Percentiles rank a stretch among this genome's conserved stretches.
These are phyloP conservation scores for Aureobasidium sp. DNA, from an alignment of 2,329 filamentous ascomycete species.

Conservation along the genomic window DNA sequence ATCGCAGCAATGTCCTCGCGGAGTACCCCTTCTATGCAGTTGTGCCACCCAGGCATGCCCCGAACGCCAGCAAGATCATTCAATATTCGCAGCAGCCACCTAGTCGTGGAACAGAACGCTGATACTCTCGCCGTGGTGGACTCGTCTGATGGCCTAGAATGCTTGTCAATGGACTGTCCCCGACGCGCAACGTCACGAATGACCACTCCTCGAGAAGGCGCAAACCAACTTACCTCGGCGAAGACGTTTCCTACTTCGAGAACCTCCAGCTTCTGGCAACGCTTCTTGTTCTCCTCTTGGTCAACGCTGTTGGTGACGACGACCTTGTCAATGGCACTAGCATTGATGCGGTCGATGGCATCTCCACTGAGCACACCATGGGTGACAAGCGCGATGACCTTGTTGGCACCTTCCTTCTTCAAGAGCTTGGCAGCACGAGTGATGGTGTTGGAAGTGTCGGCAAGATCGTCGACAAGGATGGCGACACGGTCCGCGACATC, in stretches of 20 bases:
- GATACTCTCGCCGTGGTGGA: slow-evolving; percentile 96
- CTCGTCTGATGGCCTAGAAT: slow-evolving; percentile 69
- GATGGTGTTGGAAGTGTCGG: slow-evolving; percentile 94
- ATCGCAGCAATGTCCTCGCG: slow-evolving; percentile 7
- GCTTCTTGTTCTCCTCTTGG: slow-evolving; percentile 67
- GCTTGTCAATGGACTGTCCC: slow-evolving; percentile 14
- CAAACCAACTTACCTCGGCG: slow-evolving; percentile 57
- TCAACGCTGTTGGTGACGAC: slow-evolving; percentile 93
- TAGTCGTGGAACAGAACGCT: slow-evolving; percentile 73
- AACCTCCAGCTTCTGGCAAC: slow-evolving; percentile 83
- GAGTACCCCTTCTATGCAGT: slow-evolving; percentile 1
- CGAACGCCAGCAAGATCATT: neutral
- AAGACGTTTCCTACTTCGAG: slow-evolving; percentile 84
- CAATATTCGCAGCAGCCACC: neutral
- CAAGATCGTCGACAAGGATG: slow-evolving; percentile 89
- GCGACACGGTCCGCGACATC: slow-evolving; percentile 72
- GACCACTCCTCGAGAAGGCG: neutral
- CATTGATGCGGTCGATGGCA: slow-evolving; percentile 88
- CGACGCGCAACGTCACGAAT: neutral
- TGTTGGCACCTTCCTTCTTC: slow-evolving; percentile 83
- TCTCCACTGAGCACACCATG: slow-evolving; percentile 94
- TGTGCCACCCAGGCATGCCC: neutral
- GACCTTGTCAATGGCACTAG: slow-evolving; percentile 84
- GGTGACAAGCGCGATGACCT: slow-evolving; percentile 85
- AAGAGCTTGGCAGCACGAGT: slow-evolving; percentile 93